Evolutionary conservation across 169 alveolate species (phyloP), one percentile per base, ranked within the genome.

Genomic region (Cryptosporidium tyzzeri): DNA sequence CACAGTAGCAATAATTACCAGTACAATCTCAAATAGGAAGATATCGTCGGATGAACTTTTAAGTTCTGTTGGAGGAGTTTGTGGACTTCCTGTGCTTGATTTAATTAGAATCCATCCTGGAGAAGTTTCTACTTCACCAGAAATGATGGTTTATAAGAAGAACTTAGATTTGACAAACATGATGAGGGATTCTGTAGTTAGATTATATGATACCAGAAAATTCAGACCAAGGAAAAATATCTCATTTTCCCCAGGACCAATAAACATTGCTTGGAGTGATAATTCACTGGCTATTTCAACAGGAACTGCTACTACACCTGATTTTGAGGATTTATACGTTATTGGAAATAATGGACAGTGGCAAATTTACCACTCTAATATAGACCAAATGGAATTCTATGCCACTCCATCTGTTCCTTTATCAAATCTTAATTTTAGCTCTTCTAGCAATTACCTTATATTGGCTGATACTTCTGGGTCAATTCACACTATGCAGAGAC

Each of bases 341-440:
- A 44, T 80, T 45, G 89, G 89, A 16, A 80, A 80, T 39, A 80
- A 80, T 31, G 89, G 89, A 3, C 89, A 80, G 14, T 80, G 89
- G 89, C 89, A 80, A 39, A 53, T 80, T 29, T 80, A 80, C 35
- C 89, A 65, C 45, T 80, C 89, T 1, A 67, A 65, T 16, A 26
- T 80, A 2, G 89, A 80, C 9, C 71, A 67, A 29, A 80, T 80
- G 89, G 89, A 80, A 50, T 80, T 80, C 51, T 80, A 80, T 39
- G 89, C 89, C 0, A 80, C 74, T n/a, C 89, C 89, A n/a, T 80
- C 89, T 3, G 89, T 80, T 29, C 89, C 89, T 37, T 33, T 80
- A 12, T 80, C 89, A 5, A 62, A 26, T 44, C 26, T 65, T 14
- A 39, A 58, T 10, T 80, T 80, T 41, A 80, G 89, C 69, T 80